A percentile compares a stretch with the other conserved stretches of the same genome.
phyloP scores from a whole-genome alignment of 805 yeast species.

The Blastobotrys chiropterorum region DNA sequence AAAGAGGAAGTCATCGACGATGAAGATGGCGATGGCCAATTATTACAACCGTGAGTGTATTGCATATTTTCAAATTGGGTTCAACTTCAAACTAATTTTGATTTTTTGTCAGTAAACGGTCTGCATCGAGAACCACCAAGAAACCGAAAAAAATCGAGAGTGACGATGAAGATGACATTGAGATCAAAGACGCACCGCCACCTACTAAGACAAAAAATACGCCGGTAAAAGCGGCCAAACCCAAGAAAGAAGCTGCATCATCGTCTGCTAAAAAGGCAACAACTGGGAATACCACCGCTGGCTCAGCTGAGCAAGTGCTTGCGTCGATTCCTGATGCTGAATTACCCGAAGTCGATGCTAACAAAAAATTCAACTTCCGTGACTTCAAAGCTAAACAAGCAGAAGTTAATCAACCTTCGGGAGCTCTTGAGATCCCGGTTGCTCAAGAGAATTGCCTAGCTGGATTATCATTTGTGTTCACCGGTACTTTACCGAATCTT shows the following conservation, averaged over 20 bases:
- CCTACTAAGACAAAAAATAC: not conserved
- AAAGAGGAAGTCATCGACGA: slow-evolving; percentile 3
- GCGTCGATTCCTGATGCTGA: slow-evolving; percentile 69
- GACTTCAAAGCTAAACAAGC: slow-evolving; percentile 47
- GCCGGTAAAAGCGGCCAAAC: not conserved
- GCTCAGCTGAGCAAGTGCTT: slow-evolving; percentile 49
- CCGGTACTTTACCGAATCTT: slow-evolving; percentile 78
- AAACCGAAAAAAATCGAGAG: slow-evolving; percentile 2
- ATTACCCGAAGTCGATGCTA: slow-evolving; percentile 44
- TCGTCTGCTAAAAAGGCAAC: not conserved
- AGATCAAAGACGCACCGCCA: not conserved
- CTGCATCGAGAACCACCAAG: not conserved
- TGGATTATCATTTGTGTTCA: slow-evolving; percentile 88
- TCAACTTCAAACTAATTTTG: not conserved
- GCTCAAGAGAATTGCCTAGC: slow-evolving; percentile 81
- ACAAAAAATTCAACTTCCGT: slow-evolving; percentile 47
- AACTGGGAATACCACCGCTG: not conserved
- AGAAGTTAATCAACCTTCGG: slow-evolving; percentile 12
- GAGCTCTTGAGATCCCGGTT: slow-evolving; percentile 53
- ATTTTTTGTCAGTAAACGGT: not conserved
- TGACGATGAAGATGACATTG: slow-evolving; percentile 7
- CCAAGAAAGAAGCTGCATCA: not conserved
- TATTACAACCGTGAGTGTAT: not conserved
- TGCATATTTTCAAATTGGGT: not conserved
- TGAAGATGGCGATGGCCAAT: slow-evolving; percentile 3